Conservation (phyloP, 2,329 filamentous ascomycete species). For the Pseudopyricularia javanii region DNA sequence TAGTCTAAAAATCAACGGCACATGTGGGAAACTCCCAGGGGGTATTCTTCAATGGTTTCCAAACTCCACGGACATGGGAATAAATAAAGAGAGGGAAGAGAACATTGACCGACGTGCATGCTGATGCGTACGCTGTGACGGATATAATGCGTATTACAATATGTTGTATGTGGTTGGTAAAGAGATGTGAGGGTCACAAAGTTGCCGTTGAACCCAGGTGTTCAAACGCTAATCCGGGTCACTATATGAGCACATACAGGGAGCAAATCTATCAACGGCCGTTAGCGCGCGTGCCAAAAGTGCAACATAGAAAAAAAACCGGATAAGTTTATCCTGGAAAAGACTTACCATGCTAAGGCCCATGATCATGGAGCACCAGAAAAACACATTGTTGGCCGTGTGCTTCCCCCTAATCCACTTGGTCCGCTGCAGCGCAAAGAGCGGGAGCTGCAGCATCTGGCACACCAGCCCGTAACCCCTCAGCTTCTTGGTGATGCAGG, state of each 20-base stretch:
- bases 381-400: constrained; percentile 78
- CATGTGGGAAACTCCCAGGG: not conserved
- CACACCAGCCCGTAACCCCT: constrained; percentile 86
- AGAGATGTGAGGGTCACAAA: no score
- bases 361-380: constrained; percentile 86
- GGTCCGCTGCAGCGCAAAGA: constrained; percentile 81
- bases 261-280: constrained; percentile 31
- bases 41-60: not conserved
- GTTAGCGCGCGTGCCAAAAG: not conserved
- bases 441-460: constrained; percentile 94
- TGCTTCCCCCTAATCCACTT: constrained; percentile 61
- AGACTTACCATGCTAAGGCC: constrained; percentile 66
- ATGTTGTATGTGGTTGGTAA: no score
- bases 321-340: no score
- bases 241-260: constrained; percentile 26
- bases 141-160: no score
- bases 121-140: no score
- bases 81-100: no score
- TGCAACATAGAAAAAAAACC: constrained; percentile 5
- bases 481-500: constrained; percentile 94
- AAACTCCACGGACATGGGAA: no score
- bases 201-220: no score
- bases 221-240: no score
- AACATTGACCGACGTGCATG: no score
- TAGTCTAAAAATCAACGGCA: no score